Base-by-base conservation (phyloP, 2,329 filamentous ascomycete genomes). In the Mycosphaerella arachidis region DNA sequence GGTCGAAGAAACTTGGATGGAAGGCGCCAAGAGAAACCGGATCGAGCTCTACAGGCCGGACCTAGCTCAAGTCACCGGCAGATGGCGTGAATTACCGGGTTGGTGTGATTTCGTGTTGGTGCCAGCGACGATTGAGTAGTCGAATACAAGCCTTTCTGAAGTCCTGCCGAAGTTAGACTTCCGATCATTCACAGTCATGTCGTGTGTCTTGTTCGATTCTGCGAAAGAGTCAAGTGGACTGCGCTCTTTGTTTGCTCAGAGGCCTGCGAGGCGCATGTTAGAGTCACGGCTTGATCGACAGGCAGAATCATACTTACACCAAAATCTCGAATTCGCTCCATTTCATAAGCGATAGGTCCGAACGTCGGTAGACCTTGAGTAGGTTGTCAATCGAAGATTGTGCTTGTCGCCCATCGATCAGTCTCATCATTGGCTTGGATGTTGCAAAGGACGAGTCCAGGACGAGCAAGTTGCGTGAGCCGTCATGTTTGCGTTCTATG, bases 361-460 rank as follows among this genome's bases (percentile, higher is more conserved):
- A 87, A 55, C 91, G 81, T 20, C 92, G 86, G 76, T 96, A 96
- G 3, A 85, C 81, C 70, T 86, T 86, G 13, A 96, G 76, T 16
- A 88, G 75, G 73, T 53, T 75, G 70, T 70, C 84, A 40, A 76
- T 68, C 69, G 74, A 68, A 24, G 66, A 63, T 7, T 71, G 64
- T 13, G 72, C 76, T 3, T 68, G 75, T 68, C 64, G 74, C 65
- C 72, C 78, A 30, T 78, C 84, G 48, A 83, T 78, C 30, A 91
- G 75, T 56, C 82, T 83, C 63, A 79, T 81, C 68, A 95, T 82
- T 18, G 80, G 81, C 2, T 80, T 78, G 0, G 87, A 84, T 50
- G 92, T 88, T 57, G 83, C 86, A 72, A 90, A 91, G 77, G 89
- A 89, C 1, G 93, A 92, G 71, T 97, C 92, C 71, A 96, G 96